Base-by-base conservation (phyloP, 331 rosid species). In the Pyrus hybrid region DNA sequence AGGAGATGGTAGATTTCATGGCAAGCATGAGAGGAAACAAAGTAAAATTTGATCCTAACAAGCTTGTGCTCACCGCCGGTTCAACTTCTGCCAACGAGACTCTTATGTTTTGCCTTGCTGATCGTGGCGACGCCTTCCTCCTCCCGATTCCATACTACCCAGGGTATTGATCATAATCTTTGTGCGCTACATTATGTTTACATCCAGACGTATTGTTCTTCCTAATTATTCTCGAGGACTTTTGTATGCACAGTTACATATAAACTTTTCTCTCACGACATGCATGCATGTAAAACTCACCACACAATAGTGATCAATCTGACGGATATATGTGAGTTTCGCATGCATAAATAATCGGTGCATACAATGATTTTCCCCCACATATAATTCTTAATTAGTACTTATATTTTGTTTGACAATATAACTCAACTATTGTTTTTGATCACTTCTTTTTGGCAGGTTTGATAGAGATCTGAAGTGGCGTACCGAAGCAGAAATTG, bases 91-190 rank as follows among this genome's bases (percentile, higher is more conserved):
- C 97, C 2, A 94, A 94, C 77, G 99, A 94, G 82, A 87, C 82
- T 81, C 89, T 94, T 35, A 88, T 92, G 87, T 94, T 92, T 74
- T 94, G 96, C 77, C 89, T 94, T 5, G 96, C 95, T 67, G 73
- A 92, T 29, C 92, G 83, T 0, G 92, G 96, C 12, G 95, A 94
- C 9, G 97, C 96, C 74, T 88, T 92, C 77, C 94, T 94, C 53
- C 86, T 94, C 72, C 97, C 97, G 43, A 83, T 88, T 23, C 99
- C 99, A 2, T 94, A 94, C 80, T 94, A 94, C 64, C 99, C 96
- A 7, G 97, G 97, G 97, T 91, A 85, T 62, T 62, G 66, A 26
- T 26, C 66, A 21, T 23, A 23, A 61, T 22, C 66, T 7, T 12
- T 26, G 32, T 23, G 21, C n/a, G 8, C 57, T 17, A 17, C 57